Evolutionary conservation across 2,329 filamentous ascomycete species (phyloP).

Genomic region (Claviceps pazoutovae): DNA sequence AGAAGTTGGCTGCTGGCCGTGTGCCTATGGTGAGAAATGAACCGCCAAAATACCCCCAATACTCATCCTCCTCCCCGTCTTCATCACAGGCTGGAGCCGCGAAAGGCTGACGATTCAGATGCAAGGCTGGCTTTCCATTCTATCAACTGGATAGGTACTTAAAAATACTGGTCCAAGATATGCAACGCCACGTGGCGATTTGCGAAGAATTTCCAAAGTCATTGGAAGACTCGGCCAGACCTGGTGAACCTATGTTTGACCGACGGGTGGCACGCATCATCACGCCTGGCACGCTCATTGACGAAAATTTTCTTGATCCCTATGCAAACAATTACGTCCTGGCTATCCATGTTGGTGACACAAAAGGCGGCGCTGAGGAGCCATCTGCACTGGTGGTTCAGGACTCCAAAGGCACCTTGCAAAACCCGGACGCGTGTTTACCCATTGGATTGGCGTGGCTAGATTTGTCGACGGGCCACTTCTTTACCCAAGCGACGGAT

Average conservation of each 20-base stretch:
- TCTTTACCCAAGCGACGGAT: constrained; percentile 68
- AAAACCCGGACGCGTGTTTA: constrained; percentile 6
- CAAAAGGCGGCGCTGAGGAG: too few species aligned
- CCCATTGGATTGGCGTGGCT: constrained; percentile 78
- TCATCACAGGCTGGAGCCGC: not conserved
- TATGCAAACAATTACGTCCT: constrained; percentile 89
- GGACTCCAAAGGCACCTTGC: constrained; percentile 3
- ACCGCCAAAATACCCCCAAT: not conserved
- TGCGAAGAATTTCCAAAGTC: constrained; percentile 82
- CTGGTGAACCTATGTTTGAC: constrained; percentile 70
- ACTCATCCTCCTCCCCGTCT: not conserved
- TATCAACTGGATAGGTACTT: constrained; percentile 87
- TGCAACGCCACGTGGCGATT: constrained; percentile 82
- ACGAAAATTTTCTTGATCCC: constrained; percentile 94
- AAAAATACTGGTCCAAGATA: constrained; percentile 82
- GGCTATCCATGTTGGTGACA: constrained; percentile 47
- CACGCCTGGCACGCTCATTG: constrained; percentile 88
- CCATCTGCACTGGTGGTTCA: not conserved
- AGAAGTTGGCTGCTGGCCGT: constrained; percentile 62
- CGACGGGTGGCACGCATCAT: constrained; percentile 75
- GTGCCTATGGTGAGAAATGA: constrained; percentile 62
- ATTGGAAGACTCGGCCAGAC: constrained; percentile 53
- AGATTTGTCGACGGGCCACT: constrained; percentile 88
- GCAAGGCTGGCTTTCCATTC: constrained; percentile 77
- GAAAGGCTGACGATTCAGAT: not conserved